Percentiles rank a stretch among this genome's conserved stretches.
Conservation (phyloP, 352 stramenopile species). For the Thalassiosira delicatula region DNA sequence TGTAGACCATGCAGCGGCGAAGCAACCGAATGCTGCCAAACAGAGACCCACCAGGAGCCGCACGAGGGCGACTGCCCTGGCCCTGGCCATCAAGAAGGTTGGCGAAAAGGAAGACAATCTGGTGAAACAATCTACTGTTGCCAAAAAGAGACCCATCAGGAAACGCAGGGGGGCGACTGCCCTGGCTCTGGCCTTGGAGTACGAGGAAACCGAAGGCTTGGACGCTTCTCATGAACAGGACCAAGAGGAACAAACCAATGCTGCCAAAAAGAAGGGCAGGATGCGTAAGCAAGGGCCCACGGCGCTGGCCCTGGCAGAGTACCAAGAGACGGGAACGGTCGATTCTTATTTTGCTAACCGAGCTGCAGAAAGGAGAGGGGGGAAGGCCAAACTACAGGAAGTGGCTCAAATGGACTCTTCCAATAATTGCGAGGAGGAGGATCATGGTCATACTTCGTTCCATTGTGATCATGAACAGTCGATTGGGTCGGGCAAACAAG, state of each 20-base stretch:
- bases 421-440: background rate
- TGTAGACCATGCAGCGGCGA: background rate
- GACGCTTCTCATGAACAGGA: background rate
- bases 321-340: constrained; percentile 28
- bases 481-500: constrained; percentile 16
- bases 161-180: constrained; percentile 12
- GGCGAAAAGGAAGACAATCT: background rate
- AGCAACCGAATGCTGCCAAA: background rate
- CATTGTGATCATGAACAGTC: constrained; percentile 4
- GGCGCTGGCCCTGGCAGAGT: constrained; percentile 33
- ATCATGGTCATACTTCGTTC: constrained; percentile 19
- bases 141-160: constrained; percentile 12
- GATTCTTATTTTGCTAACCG: constrained; percentile 33
- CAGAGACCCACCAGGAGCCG: background rate
- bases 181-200: constrained; percentile 20
- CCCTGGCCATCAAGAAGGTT: constrained; percentile 7
- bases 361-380: constrained; percentile 22
- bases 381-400: background rate
- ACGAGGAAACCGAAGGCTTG: background rate
- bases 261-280: constrained; percentile 9
- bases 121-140: background rate
- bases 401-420: background rate
- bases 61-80: constrained; percentile 7
- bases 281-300: constrained; percentile 22
- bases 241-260: background rate